phyloP scores from a whole-genome alignment of 1,284 basidiomycete genomes.

The Cryptococcus depauperatus region DNA sequence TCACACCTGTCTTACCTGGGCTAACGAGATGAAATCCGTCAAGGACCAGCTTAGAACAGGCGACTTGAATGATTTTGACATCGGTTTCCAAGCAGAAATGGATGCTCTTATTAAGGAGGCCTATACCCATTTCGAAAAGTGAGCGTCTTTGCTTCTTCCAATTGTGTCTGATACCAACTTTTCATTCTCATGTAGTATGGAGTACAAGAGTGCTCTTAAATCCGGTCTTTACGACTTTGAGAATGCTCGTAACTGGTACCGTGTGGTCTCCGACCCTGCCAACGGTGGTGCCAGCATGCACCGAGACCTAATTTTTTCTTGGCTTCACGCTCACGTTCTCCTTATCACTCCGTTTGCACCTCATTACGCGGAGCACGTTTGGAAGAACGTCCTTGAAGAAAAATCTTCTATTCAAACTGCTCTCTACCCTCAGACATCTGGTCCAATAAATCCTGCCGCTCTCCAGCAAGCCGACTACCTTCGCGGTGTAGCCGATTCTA shows the following conservation, averaged over 20 bases:
- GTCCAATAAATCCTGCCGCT: conserved; percentile 48
- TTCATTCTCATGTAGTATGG: conserved; percentile 62
- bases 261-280: conserved; percentile 72
- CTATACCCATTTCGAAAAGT: conserved; percentile 71
- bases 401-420: conserved; percentile 72
- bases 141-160: conserved; percentile 35
- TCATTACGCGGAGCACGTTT: conserved; percentile 91
- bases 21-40: conserved; percentile 67
- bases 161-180: conserved; percentile 3
- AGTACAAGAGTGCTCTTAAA: conserved; percentile 94
- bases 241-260: conserved; percentile 89
- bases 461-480: conserved; percentile 68
- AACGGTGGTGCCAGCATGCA: conserved; percentile 71
- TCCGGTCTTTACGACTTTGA: conserved; percentile 95
- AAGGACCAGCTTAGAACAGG: conserved; percentile 62
- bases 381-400: conserved; percentile 66
- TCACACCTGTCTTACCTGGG: conserved; percentile 87
- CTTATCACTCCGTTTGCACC: conserved; percentile 84
- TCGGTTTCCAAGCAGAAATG: conserved; percentile 86
- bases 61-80: conserved; percentile 57
- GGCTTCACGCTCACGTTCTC: conserved; percentile 73
- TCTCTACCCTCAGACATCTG: conserved; percentile 49
- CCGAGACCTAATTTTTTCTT: conserved; percentile 61
- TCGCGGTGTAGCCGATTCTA: conserved; percentile 48
- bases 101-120: conserved; percentile 74